Evolutionary conservation across 108 stramenopile genomes (phyloP).

Genomic region (Cyclostephanos invisitatus): DNA sequence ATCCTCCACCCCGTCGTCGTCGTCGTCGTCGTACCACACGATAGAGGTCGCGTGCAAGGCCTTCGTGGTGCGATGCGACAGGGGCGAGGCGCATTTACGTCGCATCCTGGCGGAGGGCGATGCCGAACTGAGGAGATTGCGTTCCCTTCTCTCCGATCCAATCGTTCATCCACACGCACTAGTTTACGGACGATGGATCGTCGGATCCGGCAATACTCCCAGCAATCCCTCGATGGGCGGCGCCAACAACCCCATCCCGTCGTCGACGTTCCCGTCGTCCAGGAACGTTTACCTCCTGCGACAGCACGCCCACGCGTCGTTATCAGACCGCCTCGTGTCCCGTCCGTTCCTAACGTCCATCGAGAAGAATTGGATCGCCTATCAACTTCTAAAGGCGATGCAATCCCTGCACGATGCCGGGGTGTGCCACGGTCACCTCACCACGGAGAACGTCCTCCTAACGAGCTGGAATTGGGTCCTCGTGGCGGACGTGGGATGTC

Average conservation of each 20-base stretch:
- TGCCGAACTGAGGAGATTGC: constrained; percentile 45
- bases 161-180: constrained; percentile 39
- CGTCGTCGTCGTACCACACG: constrained; percentile 21
- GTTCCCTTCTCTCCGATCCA: constrained; percentile 41
- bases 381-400: constrained; percentile 88
- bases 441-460: constrained; percentile 92
- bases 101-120: constrained; percentile 39
- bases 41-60: constrained; percentile 44
- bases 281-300: constrained; percentile 77
- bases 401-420: constrained; percentile 78
- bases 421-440: constrained; percentile 93
- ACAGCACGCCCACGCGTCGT: constrained; percentile 87
- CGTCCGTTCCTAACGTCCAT: constrained; percentile 92
- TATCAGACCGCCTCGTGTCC: constrained; percentile 88
- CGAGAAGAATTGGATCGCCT: constrained; percentile 93
- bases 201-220: neutral
- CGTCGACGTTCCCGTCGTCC: neutral
- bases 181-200: constrained; percentile 42
- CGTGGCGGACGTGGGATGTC: constrained; percentile 90
- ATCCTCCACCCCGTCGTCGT: neutral
- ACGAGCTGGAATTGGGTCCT: constrained; percentile 93
- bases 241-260: neutral
- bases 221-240: neutral
- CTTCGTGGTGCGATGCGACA: constrained; percentile 39
- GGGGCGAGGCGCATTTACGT: constrained; percentile 28